phyloP scores from a whole-genome alignment of 441 rosid genomes.

The Pelargonium fulgidum region DNA sequence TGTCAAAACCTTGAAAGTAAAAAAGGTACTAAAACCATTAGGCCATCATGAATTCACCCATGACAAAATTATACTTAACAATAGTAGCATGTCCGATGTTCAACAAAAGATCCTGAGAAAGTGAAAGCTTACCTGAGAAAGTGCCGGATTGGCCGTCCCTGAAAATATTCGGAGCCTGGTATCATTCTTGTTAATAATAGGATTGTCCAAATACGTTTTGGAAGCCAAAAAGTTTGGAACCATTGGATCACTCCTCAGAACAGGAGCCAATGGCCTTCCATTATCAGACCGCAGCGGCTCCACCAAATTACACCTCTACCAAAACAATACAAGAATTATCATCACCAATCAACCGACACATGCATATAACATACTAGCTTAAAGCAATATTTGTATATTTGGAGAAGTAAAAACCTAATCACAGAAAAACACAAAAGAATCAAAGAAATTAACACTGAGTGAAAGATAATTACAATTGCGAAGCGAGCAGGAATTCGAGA shows the following conservation, averaged over 20 bases:
- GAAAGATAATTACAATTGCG: not conserved
- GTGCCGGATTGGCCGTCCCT: conserved; percentile 86
- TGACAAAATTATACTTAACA: not conserved
- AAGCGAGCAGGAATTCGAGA: not conserved
- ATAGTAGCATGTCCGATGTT: too few relatives aligned
- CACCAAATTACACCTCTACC: conserved; percentile 57
- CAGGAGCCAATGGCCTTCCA: conserved; percentile 46
- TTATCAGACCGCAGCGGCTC: conserved; percentile 58
- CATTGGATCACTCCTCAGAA: conserved; percentile 25
- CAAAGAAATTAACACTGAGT: not conserved
- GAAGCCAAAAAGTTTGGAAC: conserved; percentile 38
- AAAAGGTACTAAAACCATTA: too few relatives aligned
- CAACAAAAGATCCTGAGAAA: conserved; percentile 26
- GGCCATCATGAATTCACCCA: too few relatives aligned
- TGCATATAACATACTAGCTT: not conserved
- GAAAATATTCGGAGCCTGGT: conserved; percentile 76
- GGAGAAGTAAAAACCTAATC: not conserved
- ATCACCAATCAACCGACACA: not conserved
- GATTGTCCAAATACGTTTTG: conserved; percentile 25
- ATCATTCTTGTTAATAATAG: conserved; percentile 33
- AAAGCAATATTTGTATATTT: too few relatives aligned
- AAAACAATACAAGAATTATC: not conserved
- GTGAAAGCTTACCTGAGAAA: conserved; percentile 56
- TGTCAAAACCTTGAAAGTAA: too few relatives aligned
- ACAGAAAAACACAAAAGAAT: not conserved